Conservation (phyloP, 1,139 yeast species). For the Eremothecium gossypii region DNA sequence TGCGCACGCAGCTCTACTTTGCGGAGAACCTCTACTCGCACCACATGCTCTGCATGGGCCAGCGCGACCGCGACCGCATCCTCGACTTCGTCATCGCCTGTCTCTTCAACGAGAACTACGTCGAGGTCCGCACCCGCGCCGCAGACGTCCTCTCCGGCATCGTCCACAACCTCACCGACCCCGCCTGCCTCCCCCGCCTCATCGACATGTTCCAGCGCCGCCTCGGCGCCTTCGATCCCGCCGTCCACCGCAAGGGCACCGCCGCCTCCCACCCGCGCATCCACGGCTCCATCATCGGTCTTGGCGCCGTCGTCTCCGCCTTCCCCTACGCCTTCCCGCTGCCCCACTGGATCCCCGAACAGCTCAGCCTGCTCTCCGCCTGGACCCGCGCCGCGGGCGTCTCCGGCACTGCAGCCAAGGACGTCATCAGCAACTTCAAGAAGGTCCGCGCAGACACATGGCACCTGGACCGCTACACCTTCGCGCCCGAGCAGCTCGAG, state of each 20-base stretch:
- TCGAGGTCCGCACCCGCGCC: conserved; percentile 72
- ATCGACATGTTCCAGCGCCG: conserved; percentile 34
- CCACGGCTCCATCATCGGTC: conserved; percentile 85
- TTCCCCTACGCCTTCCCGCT: conserved; percentile 90
- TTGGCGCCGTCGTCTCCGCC: conserved; percentile 83
- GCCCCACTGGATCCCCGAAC: conserved; percentile 79
- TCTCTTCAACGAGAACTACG: conserved; percentile 49
- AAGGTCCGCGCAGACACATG: conserved; percentile 93
- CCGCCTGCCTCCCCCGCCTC: conserved; percentile 31
- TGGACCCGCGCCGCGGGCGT: conserved; percentile 60
- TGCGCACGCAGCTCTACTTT: conserved; percentile 57
- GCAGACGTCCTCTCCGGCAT: conserved; percentile 73
- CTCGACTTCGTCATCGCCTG: conserved; percentile 45
- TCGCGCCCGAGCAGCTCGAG: conserved; percentile 71
- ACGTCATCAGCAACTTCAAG: conserved; percentile 72
- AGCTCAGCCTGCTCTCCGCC: conserved; percentile 60
- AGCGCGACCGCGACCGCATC: conserved; percentile 42
- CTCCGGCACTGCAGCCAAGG: conserved; percentile 80
- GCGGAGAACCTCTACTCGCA: conserved; percentile 69
- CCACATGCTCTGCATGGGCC: conserved; percentile 50
- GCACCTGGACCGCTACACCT: conserved; percentile 78
- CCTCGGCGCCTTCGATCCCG: conserved; percentile 27
- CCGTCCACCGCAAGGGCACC: conserved; percentile 29
- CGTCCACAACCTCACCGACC: conserved; percentile 63
- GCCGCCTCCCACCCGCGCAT: conserved; percentile 41